Percentiles rank a stretch among this genome's conserved stretches.
Conservation (phyloP, 2,329 filamentous ascomycete genomes). For the Alternaria alternata region DNA sequence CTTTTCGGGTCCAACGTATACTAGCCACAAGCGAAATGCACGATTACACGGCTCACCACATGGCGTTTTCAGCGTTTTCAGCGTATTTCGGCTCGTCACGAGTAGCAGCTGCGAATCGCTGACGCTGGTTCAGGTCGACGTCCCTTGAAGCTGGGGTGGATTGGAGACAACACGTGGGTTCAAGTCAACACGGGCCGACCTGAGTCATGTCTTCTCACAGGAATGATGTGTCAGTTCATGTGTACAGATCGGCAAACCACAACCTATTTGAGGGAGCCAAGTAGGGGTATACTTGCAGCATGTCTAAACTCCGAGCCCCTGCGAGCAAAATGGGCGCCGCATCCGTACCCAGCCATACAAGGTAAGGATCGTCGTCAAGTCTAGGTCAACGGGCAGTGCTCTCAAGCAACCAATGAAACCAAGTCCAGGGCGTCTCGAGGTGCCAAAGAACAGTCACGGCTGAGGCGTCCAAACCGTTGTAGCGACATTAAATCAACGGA, state of each 20-base stretch:
- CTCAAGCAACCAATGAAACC: neutral
- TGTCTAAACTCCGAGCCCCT: neutral
- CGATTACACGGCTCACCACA: slow-evolving; percentile 7
- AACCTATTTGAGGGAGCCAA: slow-evolving; percentile 2
- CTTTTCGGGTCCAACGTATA: slow-evolving; percentile 2
- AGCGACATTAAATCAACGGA: neutral
- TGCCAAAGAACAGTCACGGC: neutral
- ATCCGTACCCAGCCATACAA: neutral
- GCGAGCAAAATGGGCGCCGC: slow-evolving; percentile 1
- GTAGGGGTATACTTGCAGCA: neutral
- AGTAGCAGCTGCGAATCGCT: slow-evolving; percentile 13
- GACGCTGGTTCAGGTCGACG: slow-evolving; percentile 5
- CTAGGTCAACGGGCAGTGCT: slow-evolving; percentile 3
- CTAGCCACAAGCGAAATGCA: slow-evolving; percentile 14
- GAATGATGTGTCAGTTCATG: slow-evolving; percentile 13
- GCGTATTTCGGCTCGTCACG: slow-evolving; percentile 16
- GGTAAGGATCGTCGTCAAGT: slow-evolving; percentile 10
- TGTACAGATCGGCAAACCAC: slow-evolving; percentile 4
- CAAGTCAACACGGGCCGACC: slow-evolving; percentile 1
- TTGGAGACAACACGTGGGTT: neutral
- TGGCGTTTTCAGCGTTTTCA: slow-evolving; percentile 13
- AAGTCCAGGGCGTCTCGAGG: neutral
- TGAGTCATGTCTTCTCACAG: slow-evolving; percentile 21
- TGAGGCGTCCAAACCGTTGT: neutral
- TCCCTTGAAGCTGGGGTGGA: neutral